Percentiles rank a stretch among this genome's conserved stretches.
Conservation (phyloP, 108 stramenopile species). For the Cyclotella cryptica region DNA sequence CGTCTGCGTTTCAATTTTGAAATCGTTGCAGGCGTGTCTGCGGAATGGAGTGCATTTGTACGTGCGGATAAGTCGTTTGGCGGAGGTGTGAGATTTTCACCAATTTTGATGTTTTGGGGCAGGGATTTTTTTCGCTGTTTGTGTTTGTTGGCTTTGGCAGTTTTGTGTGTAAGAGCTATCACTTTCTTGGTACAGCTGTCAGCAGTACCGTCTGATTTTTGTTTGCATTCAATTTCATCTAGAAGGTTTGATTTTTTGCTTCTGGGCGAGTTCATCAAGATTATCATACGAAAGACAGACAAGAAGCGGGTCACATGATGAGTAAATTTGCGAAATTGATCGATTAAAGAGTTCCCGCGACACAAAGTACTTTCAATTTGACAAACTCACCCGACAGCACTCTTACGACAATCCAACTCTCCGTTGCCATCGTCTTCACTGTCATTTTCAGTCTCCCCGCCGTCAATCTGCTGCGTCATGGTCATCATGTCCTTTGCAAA, state of each 20-base stretch:
- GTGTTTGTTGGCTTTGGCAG: background rate
- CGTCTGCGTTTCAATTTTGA: conserved; percentile 13
- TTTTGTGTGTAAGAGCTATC: background rate
- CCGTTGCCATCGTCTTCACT: background rate
- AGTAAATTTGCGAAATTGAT: background rate
- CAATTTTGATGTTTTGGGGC: conserved; percentile 1
- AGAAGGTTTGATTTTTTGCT: no score
- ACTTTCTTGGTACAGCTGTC: background rate
- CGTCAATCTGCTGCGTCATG: conserved; percentile 60
- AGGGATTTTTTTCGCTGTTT: conserved; percentile 1
- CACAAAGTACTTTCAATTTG: background rate
- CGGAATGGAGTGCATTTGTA: background rate
- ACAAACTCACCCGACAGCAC: background rate
- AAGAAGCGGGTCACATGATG: background rate
- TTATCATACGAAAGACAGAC: no score
- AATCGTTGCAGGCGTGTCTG: conserved; percentile 27
- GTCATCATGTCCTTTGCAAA: conserved; percentile 27
- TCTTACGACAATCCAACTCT: conserved; percentile 9
- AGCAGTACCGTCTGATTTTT: background rate
- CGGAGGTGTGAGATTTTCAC: conserved; percentile 23
- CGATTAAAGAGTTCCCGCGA: background rate
- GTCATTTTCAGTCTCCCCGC: conserved; percentile 14
- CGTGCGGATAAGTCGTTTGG: background rate
- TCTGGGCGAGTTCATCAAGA: no score
- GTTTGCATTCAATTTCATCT: no score